phyloP scores from a whole-genome alignment of 31 red algal species.

The Porphyra umbilicalis region DNA sequence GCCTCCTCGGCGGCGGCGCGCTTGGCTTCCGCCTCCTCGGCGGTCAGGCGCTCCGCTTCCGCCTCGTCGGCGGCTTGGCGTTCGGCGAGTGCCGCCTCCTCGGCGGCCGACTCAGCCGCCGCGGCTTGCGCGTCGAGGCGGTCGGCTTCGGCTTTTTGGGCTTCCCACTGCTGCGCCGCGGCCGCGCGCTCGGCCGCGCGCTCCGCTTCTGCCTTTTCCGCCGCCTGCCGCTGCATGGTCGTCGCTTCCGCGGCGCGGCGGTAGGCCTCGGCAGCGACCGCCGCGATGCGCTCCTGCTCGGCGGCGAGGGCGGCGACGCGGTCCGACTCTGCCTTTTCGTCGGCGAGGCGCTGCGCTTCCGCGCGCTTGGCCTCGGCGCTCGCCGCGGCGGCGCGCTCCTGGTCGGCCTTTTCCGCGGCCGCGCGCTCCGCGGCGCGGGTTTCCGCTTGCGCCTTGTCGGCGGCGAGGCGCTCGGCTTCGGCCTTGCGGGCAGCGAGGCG shows the following conservation, averaged over 20 bases:
- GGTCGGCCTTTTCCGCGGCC: not conserved
- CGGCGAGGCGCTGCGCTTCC: not conserved
- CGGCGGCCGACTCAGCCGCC: not conserved
- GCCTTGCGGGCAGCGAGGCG: not conserved
- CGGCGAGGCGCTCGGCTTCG: not conserved
- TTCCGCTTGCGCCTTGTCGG: not conserved
- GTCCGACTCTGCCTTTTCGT: not conserved
- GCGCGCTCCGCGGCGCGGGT: not conserved
- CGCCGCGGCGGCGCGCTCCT: not conserved
- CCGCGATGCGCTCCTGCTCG: not conserved
- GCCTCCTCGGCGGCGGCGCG: not conserved
- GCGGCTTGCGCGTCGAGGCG: not conserved
- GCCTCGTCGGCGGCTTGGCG: not conserved
- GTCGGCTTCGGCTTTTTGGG: not conserved
- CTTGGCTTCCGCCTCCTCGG: not conserved
- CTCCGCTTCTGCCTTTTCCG: not conserved
- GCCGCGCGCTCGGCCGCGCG: not conserved
- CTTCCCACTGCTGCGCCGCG: not conserved
- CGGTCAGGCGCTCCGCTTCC: not conserved
- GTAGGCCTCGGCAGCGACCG: not conserved
- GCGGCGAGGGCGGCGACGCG: not conserved
- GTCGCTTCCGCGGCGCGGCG: not conserved
- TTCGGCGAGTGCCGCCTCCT: not conserved
- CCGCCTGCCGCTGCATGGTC: not conserved
- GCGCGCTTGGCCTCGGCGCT: not conserved